phyloP scores from a whole-genome alignment of 768 basidiomycete species.

The Leccinum aurantiacum region DNA sequence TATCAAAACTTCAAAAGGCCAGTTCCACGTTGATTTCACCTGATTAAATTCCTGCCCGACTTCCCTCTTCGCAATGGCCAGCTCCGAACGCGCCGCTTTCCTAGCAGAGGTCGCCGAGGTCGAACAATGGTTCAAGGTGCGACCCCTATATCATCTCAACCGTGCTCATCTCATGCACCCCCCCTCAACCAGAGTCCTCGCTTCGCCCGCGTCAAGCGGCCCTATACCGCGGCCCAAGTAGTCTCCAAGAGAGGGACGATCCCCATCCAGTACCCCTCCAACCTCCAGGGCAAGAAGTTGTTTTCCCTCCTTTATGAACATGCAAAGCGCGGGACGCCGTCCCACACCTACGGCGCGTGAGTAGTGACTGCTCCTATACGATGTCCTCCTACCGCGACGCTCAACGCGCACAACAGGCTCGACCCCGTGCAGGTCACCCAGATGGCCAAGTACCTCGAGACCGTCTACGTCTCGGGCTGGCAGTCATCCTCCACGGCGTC shows the following conservation, averaged over 20 bases:
- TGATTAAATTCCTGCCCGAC: neutral
- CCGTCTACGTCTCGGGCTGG: constrained; percentile 98
- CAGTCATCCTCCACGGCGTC: constrained; percentile 93
- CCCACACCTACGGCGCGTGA: constrained; percentile 98
- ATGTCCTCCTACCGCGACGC: neutral
- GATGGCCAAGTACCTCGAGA: constrained; percentile 98
- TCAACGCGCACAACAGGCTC: constrained; percentile 53
- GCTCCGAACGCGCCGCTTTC: constrained; percentile 65
- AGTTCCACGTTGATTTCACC: neutral
- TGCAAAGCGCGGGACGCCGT: constrained; percentile 73
- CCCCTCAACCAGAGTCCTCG: constrained; percentile 65
- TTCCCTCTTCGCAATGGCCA: constrained; percentile 46
- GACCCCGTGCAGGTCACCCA: constrained; percentile 98
- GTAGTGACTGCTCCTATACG: constrained; percentile 36
- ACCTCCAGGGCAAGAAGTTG: constrained; percentile 84
- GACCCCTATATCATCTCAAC: constrained; percentile 22
- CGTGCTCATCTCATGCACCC: neutral
- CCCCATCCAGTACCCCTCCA: constrained; percentile 81
- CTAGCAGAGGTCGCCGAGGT: constrained; percentile 80
- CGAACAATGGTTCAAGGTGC: constrained; percentile 91
- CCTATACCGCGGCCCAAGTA: constrained; percentile 91
- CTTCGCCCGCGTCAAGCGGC: constrained; percentile 82
- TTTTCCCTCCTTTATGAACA: constrained; percentile 75
- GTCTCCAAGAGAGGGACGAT: constrained; percentile 92
- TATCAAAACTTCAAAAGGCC: constrained; percentile 21